Percentiles rank a stretch among this genome's conserved stretches.
Evolutionary conservation across 352 stramenopile genomes (phyloP).

Genomic region (Globisporangium megalacanthum): DNA sequence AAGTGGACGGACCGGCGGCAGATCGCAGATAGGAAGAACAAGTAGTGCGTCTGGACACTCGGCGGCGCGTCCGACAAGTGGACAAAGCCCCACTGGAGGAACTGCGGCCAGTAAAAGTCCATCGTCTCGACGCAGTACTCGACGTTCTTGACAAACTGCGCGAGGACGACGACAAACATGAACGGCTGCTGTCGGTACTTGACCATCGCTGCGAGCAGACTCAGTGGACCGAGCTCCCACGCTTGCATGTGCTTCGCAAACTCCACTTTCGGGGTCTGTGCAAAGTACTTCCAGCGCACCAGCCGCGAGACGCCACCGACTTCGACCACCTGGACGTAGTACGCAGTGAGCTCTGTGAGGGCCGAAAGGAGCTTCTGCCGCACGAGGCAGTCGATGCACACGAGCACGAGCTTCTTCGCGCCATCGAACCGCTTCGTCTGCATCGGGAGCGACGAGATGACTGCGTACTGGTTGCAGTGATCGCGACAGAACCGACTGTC

Average conservation of each 20-base stretch:
- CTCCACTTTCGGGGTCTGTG: slow-evolving; percentile 38
- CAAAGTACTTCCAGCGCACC: slow-evolving; percentile 50
- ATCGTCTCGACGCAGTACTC: slow-evolving; percentile 51
- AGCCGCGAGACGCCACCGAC: slow-evolving; percentile 44
- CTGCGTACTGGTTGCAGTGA: slow-evolving; percentile 32
- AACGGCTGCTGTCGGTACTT: slow-evolving; percentile 65
- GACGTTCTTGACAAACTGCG: slow-evolving; percentile 51
- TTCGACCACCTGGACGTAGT: slow-evolving; percentile 30
- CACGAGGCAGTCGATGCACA: slow-evolving; percentile 43
- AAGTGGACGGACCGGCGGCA: slow-evolving; percentile 48
- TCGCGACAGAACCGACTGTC: slow-evolving; percentile 39
- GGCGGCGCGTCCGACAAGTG: slow-evolving; percentile 35
- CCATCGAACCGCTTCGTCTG: slow-evolving; percentile 6
- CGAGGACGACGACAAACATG: slow-evolving; percentile 63
- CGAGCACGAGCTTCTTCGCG: slow-evolving; percentile 16
- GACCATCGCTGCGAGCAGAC: slow-evolving; percentile 53
- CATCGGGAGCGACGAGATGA: slow-evolving; percentile 19
- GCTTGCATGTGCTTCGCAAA: slow-evolving; percentile 35
- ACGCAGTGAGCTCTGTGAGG: slow-evolving; percentile 16
- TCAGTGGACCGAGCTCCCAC: slow-evolving; percentile 37
- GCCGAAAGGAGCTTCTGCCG: slow-evolving; percentile 44
- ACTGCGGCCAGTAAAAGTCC: slow-evolving; percentile 68
- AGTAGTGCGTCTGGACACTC: slow-evolving; percentile 55
- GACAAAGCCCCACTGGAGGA: slow-evolving; percentile 60
- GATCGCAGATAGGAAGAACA: slow-evolving; percentile 52